phyloP scores from a whole-genome alignment of 768 basidiomycete genomes.

The Pulveroboletus sp. region DNA sequence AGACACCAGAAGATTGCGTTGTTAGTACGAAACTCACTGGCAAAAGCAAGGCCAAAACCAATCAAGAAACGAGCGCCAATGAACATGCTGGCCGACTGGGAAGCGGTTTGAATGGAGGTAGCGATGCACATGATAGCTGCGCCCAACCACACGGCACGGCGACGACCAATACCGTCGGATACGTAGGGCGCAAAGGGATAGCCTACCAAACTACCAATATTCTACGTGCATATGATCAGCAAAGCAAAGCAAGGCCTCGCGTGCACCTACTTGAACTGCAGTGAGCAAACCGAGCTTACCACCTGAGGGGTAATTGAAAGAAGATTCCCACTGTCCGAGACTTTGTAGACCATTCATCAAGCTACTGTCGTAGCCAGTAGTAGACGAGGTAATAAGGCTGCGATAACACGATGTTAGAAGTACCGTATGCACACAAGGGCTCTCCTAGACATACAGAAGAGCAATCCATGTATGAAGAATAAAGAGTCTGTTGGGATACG shows the following conservation, averaged over 20 bases:
- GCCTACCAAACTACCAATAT: constrained; percentile 64
- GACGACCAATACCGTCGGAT: constrained; percentile 71
- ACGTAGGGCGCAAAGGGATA: constrained; percentile 71
- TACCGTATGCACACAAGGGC: background rate
- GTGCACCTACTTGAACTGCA: constrained; percentile 53
- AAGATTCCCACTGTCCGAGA: constrained; percentile 57
- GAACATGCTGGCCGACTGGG: constrained; percentile 73
- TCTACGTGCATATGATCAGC: constrained; percentile 38
- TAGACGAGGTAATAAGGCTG: constrained; percentile 73
- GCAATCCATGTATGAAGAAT: constrained; percentile 67
- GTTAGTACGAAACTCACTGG: constrained; percentile 38
- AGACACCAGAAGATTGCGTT: background rate
- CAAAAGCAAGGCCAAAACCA: constrained; percentile 75
- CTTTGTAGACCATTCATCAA: constrained; percentile 82
- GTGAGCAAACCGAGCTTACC: no score
- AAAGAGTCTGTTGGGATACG: constrained; percentile 44
- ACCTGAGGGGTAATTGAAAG: no score
- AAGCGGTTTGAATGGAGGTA: constrained; percentile 65
- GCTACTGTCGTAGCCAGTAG: constrained; percentile 73
- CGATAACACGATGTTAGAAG: no score
- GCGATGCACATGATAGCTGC: constrained; percentile 67
- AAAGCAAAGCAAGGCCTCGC: background rate
- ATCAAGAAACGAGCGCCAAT: constrained; percentile 78
- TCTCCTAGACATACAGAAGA: constrained; percentile 47
- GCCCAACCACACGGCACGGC: constrained; percentile 64